These are phyloP conservation scores for Salix caprea DNA, from an alignment of 345 rosid genomes.

Conservation along the genomic window DNA sequence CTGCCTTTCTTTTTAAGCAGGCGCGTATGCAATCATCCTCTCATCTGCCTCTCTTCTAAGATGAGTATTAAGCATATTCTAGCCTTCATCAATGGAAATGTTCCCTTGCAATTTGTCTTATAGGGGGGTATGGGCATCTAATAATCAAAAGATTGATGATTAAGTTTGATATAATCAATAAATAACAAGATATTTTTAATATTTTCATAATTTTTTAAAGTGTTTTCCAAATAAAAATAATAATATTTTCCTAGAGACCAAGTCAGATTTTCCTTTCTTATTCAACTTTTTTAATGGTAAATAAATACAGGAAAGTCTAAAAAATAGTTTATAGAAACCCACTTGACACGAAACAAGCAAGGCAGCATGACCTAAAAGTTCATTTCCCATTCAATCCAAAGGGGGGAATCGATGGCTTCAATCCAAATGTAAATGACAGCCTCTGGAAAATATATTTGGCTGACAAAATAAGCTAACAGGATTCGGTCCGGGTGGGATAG, in stretches of 20 bases:
- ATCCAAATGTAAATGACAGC: background rate
- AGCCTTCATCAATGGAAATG: background rate
- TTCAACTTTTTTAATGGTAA: too few relatives aligned
- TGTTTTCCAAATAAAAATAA: too few relatives aligned
- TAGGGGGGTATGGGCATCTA: background rate
- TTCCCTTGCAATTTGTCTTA: background rate
- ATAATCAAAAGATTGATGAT: too few relatives aligned
- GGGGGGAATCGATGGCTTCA: background rate
- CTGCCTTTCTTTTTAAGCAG: background rate
- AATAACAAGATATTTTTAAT: too few relatives aligned
- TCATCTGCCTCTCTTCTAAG: background rate
- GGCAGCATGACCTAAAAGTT: background rate
- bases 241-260: too few relatives aligned
- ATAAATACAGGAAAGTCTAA: too few relatives aligned
- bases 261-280: too few relatives aligned
- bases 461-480: background rate
- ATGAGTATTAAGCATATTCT: conserved; percentile 8
- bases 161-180: too few relatives aligned
- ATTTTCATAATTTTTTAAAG: too few relatives aligned
- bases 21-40: background rate
- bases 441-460: background rate
- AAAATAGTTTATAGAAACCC: too few relatives aligned
- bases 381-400: background rate
- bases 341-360: too few relatives aligned
- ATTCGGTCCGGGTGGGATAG: background rate